Percentiles rank a stretch among this genome's conserved stretches.
phyloP scores from a whole-genome alignment of 1,139 yeast genomes.

The Protomyces lactucae-debilis region DNA sequence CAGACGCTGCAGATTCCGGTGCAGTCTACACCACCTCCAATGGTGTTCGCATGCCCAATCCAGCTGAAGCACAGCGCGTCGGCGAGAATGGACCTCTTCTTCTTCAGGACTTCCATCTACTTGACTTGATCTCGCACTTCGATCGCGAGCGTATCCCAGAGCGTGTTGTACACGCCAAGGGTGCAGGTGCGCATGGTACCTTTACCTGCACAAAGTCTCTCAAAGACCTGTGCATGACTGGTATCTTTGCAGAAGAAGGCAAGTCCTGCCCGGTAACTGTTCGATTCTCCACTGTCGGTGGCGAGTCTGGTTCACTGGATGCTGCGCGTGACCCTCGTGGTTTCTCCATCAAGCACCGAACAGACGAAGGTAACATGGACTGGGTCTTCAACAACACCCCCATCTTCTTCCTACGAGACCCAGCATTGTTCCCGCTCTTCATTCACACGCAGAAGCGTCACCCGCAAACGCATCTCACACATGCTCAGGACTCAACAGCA shows the following conservation, averaged over 20 bases:
- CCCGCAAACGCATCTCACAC: constrained; percentile 67
- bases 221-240: constrained; percentile 65
- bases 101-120: constrained; percentile 70
- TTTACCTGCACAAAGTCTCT: constrained; percentile 81
- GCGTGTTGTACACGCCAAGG: constrained; percentile 86
- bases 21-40: constrained; percentile 59
- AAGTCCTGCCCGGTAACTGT: constrained; percentile 69
- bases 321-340: constrained; percentile 91
- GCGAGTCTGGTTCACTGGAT: constrained; percentile 79
- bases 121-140: constrained; percentile 74
- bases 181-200: constrained; percentile 78
- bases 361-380: constrained; percentile 84
- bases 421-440: constrained; percentile 80
- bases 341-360: constrained; percentile 73
- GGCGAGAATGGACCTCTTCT: constrained; percentile 48
- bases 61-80: constrained; percentile 69
- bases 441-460: constrained; percentile 86
- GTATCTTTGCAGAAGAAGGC: constrained; percentile 66
- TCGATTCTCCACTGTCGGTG: constrained; percentile 85
- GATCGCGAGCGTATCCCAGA: constrained; percentile 87
- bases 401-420: constrained; percentile 78
- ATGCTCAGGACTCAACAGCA: constrained; percentile 56
- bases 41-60: constrained; percentile 62
- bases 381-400: constrained; percentile 90
- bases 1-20: constrained; percentile 3